Percentiles rank a stretch among this genome's conserved stretches.
Conservation (phyloP, 768 basidiomycete species). For the Xerocomellus dryophilus region DNA sequence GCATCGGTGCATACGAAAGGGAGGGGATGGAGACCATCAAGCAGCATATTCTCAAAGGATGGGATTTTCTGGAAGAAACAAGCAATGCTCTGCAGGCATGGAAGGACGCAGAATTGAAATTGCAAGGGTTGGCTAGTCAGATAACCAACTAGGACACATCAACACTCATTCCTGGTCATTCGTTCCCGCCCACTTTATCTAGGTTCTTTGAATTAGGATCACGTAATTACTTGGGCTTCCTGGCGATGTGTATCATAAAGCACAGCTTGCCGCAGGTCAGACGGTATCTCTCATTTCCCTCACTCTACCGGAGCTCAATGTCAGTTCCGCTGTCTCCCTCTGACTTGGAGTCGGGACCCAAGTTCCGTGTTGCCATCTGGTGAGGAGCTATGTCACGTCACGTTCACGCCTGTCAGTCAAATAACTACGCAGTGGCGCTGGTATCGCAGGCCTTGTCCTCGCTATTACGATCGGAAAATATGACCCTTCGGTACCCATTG, state of each 20-base stretch:
- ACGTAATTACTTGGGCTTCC: no score
- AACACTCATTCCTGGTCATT: no score
- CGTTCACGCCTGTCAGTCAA: background rate
- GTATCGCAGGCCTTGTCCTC: conserved; percentile 45
- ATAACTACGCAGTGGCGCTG: conserved; percentile 31
- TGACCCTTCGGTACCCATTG: conserved; percentile 34
- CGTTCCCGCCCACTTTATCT: no score
- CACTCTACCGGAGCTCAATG: background rate
- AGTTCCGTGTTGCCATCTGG: conserved; percentile 26
- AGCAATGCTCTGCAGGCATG: conserved; percentile 11
- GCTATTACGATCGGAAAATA: conserved; percentile 38
- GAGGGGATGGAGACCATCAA: conserved; percentile 17
- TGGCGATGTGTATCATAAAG: no score
- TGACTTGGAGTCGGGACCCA: background rate
- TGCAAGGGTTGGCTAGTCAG: background rate
- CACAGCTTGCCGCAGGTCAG: background rate
- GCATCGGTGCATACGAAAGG: conserved; percentile 11
- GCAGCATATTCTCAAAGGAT: conserved; percentile 12
- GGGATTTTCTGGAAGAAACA: conserved; percentile 14
- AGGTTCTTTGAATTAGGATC: no score
- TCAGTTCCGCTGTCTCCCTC: background rate
- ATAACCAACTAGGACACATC: background rate
- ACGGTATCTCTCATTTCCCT: background rate
- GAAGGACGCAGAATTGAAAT: conserved; percentile 16
- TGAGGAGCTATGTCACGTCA: background rate